Evolutionary conservation across 768 basidiomycete genomes (phyloP), one percentile per base, ranked within the genome.

Genomic region (Tulasnella sp.): DNA sequence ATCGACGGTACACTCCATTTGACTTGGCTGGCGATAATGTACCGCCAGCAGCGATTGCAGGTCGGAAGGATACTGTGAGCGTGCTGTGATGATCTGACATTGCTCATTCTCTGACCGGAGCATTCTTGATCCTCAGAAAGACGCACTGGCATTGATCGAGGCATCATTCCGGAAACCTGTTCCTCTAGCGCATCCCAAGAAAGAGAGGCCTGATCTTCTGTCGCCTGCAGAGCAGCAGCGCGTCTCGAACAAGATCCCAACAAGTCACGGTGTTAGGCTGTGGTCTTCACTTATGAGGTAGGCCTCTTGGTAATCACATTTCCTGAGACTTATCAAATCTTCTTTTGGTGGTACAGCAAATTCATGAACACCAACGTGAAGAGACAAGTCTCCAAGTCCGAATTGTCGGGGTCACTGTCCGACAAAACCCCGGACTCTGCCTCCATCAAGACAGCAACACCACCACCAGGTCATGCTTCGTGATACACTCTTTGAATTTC

Each of bases 331-430:
- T 34, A 6, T 25, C 31, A 3, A 38, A 68, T 29, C 31, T 6
- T 14, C 52, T n/a, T 42, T 25, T 9, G 8, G 5, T 12, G 7
- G 15, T 2, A 45, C 25, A 73, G 72, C 34, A 73, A 73, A 45
- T 73, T 73, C 42, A 73, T 73, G 72, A 73, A 73, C 25, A 73
- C 72, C 29, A 73, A 73, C 49, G 29, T 73, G 49, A 42, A 73
- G 45, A 73, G 49, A 49, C 49, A 49, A 49, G 49, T n/a, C 19
- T 49, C 49, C 19, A 22, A 9, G 9, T 49, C 49, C 22, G 19
- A 49, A 49, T n/a, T 7, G 22, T 49, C 19, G 6, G 22, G 22
- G 49, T 49, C n/a, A 12, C 19, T 49, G 22, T n/a, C 19, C 19
- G 49, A 49, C 49, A 1, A 3, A n/a, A 49, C 22, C 22, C 22